Base-by-base conservation (phyloP, 192 early-diverging fungal species). In the Coemansia sp. region DNA sequence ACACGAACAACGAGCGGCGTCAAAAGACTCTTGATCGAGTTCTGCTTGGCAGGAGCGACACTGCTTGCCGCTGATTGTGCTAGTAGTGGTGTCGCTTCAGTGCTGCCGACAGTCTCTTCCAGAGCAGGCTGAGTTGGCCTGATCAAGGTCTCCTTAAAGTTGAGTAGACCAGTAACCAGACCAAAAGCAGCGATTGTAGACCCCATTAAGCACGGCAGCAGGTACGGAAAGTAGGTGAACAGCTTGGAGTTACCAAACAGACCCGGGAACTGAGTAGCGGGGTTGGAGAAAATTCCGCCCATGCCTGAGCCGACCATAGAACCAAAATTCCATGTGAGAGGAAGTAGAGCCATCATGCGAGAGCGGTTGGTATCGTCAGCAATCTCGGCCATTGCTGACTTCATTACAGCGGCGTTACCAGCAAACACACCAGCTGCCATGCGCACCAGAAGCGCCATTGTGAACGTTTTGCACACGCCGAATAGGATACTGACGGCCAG, bases 351-450 rank as follows among this genome's bases (percentile, higher is more conserved):
- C 35, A 37, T 37, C 35, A 37, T 37, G 6, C 35, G 35, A 37
- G 35, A 37, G 64, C 89, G 88, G 70, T 94, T 97, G 0, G 91
- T 89, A 1, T 81, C 65, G 66, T 94, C 93, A n/a, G 93, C 91
- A 26, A 96, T 88, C 78, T 96, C 95, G 3, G 89, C 91, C 23
- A 95, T 72, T 30, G 94, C 85, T 14, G 88, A 89, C 68, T 94
- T 94, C 53, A 90, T 87, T 7, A 94, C 92, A 7, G 91, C 92
- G 32, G 88, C 84, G 47, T 90, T 92, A 14, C 87, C 93, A 68
- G 91, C 90, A 23, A 93, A 64, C 21, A 88, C 67, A 6, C 93
- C 91, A 52, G 88, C 89, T 57, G 89, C 58, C 2, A 84, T 72
- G 28, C 92, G 82, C 16, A 85, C 70, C 6, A 67, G 33, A 35